phyloP scores from a whole-genome alignment of 139 green algal genomes.

The Picochlorum sp. region DNA sequence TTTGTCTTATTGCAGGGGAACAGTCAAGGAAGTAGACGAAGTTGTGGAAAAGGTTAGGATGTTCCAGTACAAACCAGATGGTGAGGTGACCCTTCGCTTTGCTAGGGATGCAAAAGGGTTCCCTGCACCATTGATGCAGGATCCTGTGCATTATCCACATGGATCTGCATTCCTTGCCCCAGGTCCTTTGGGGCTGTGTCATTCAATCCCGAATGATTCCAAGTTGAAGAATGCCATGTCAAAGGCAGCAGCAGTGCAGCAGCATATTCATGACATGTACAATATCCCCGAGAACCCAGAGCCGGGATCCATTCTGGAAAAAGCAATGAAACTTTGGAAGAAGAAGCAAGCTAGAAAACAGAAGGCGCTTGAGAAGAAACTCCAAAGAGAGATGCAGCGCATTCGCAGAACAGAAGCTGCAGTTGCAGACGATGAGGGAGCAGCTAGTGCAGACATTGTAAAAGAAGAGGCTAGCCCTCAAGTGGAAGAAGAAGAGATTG shows the following conservation, averaged over 20 bases:
- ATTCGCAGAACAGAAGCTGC: conserved; percentile 21
- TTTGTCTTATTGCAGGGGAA: conserved; percentile 42
- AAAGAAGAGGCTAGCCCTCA: not conserved
- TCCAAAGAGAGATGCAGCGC: conserved; percentile 26
- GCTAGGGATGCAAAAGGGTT: conserved; percentile 62
- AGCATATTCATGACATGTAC: conserved; percentile 46
- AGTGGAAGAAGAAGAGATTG: conserved; percentile 24
- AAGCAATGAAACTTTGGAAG: conserved; percentile 44
- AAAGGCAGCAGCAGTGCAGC: conserved; percentile 29
- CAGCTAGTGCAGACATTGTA: not conserved
- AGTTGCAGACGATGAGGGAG: not conserved
- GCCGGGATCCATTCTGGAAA: conserved; percentile 56
- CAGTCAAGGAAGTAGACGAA: conserved; percentile 60
- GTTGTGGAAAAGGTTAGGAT: conserved; percentile 71
- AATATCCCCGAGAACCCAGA: conserved; percentile 62
- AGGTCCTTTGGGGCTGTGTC: conserved; percentile 68
- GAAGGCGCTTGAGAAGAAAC: conserved; percentile 20
- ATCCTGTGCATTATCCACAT: conserved; percentile 85
- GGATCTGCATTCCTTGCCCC: conserved; percentile 75
- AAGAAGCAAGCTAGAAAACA: conserved; percentile 34
- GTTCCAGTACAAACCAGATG: conserved; percentile 86
- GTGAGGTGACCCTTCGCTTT: conserved; percentile 67
- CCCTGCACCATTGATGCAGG: conserved; percentile 63
- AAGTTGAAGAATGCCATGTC: conserved; percentile 55
- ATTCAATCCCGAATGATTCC: conserved; percentile 43